Evolutionary conservation across 176 grass and related monocot genomes (phyloP).

Genomic region (Microstegium vimineum): DNA sequence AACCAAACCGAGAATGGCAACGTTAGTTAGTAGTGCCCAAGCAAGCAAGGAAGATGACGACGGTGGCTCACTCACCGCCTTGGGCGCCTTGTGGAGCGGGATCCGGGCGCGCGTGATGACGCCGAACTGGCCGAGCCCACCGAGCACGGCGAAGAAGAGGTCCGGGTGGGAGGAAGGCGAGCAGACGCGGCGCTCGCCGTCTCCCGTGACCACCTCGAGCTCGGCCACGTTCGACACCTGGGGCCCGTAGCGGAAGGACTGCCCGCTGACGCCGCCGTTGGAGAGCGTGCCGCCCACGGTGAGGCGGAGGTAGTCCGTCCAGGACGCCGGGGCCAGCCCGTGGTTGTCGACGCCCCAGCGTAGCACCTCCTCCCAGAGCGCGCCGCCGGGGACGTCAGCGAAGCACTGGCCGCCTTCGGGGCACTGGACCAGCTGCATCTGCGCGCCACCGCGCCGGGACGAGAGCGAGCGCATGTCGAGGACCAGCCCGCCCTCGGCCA

Average conservation of each 20-base stretch:
- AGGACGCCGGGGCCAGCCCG: slow-evolving; percentile 63
- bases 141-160: slow-evolving; percentile 85
- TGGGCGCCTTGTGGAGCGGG: slow-evolving; percentile 56
- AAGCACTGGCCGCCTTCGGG: background rate
- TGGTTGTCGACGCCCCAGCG: slow-evolving; percentile 59
- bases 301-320: slow-evolving; percentile 93
- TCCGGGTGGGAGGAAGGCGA: slow-evolving; percentile 44
- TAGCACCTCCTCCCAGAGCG: slow-evolving; percentile 92
- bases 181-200: slow-evolving; percentile 58
- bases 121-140: slow-evolving; percentile 96
- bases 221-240: slow-evolving; percentile 86
- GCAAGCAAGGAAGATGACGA: too few relatives aligned
- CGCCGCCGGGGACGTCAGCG: slow-evolving; percentile 72
- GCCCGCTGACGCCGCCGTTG: slow-evolving; percentile 86
- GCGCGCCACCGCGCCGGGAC: slow-evolving; percentile 1
- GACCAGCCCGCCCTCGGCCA: slow-evolving; percentile 64
- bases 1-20: too few relatives aligned
- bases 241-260: slow-evolving; percentile 77
- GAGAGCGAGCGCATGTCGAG: slow-evolving; percentile 78
- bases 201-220: slow-evolving; percentile 69
- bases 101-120: slow-evolving; percentile 87
- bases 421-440: slow-evolving; percentile 21
- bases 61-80: slow-evolving; percentile 42
- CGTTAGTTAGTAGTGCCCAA: too few relatives aligned
- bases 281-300: slow-evolving; percentile 98